Base-by-base conservation (phyloP, 257 asterid species). In the Mentha longifolia region DNA sequence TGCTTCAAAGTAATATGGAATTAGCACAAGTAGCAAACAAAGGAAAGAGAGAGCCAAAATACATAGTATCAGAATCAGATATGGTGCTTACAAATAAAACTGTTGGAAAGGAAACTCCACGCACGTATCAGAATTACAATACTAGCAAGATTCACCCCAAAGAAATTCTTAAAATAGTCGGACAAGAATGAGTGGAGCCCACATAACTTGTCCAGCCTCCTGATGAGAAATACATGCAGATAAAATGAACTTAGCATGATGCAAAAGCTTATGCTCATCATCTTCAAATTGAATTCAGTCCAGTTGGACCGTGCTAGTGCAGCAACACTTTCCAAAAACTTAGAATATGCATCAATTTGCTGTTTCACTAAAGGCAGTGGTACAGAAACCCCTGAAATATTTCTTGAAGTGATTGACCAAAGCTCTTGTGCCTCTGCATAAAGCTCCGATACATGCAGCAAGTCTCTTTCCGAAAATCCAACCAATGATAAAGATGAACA, bases 241-340 rank as follows among this genome's bases (percentile, higher is more conserved):
- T 45, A 80, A 78, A 91, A 76, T 43, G 99, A 94, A 67, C 78
- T 64, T 77, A 86, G 67, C 95, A 91, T 81, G 79, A 91, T 72
- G 83, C 79, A 82, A 71, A 91, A 82, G 81, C 99, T 98, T 67
- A 83, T 8, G 22, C 89, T 83, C 99, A 94, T 91, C 85, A 91
- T 74, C 83, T 77, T 85, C 79, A 91, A 76, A 80, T 94, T 91
- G 78, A 94, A 94, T 68, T 94, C 98, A 19, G 99, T 91, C 98
- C 99, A 94, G 83, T 85, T 94, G 56, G 99, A 94, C 78, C 98
- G 90, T 52, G 97, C 99, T 74, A 94, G 87, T 6, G 83, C 86
- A 55, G 98, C 90, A 80, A 94, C 88, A 83, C 90, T 88, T 68
- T 82, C 81, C 83, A 94, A 80, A 79, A 94, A 88, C 39, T 65